Evolutionary conservation across 164 flowering plant species (phyloP).

Genomic region (Dillenia suffruticosa): DNA sequence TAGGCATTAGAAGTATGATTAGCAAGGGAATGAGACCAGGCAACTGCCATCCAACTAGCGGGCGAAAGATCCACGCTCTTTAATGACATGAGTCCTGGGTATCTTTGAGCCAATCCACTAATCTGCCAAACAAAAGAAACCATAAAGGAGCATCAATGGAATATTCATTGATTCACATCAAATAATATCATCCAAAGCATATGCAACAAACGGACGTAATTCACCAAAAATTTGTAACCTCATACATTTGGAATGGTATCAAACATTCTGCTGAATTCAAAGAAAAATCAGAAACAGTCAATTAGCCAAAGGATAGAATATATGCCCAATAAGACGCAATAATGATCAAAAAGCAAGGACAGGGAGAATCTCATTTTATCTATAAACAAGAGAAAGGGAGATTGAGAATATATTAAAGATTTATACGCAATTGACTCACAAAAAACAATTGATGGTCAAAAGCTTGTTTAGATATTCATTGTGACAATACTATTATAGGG

Average conservation of each 20-base stretch:
- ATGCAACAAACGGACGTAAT: no score
- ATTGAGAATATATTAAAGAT: neutral
- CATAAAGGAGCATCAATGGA: neutral
- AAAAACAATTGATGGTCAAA: conserved; percentile 10
- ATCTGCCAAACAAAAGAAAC: conserved; percentile 36
- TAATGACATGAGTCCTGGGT: conserved; percentile 71
- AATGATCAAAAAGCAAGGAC: no score
- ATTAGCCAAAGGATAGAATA: neutral
- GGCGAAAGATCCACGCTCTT: conserved; percentile 88
- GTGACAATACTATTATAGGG: conserved; percentile 1
- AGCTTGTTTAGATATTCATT: conserved; percentile 20
- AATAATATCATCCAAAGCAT: no score
- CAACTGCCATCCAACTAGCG: conserved; percentile 89
- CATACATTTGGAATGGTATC: no score
- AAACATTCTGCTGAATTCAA: neutral
- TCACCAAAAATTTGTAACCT: no score
- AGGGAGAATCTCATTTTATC: no score
- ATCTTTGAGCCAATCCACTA: conserved; percentile 48
- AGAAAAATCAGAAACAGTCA: neutral
- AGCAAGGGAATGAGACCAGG: conserved; percentile 48
- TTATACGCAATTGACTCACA: neutral
- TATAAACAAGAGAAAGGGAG: conserved; percentile 1
- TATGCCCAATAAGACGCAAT: no score
- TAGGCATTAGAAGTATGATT: neutral
- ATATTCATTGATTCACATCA: neutral